Base-by-base conservation (phyloP, 768 basidiomycete genomes). In the Tremella yokohamensis region DNA sequence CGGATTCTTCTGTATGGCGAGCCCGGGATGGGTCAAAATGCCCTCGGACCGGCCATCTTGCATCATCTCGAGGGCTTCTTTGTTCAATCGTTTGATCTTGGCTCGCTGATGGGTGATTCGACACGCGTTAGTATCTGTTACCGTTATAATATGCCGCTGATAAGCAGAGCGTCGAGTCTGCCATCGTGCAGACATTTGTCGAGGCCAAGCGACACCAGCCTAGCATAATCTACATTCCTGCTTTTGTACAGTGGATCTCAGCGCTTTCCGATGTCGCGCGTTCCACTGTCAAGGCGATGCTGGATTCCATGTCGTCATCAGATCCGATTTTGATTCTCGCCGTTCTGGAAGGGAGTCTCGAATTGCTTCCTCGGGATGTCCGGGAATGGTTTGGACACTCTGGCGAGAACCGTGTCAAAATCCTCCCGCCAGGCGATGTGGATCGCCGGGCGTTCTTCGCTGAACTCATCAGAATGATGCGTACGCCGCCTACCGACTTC, bases 171-270 rank as follows among this genome's bases (percentile, higher is more conserved):
- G 78, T 84, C 3, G 96, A 99, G 77, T 89, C 96, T 1, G 87
- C 89, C 1, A 85, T 97, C 54, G 90, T 97, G 3, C 93, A 98
- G 66, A 81, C 96, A 16, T 97, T 99, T 70, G 83, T 93, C 19
- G 96, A 99, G 75, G 96, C 94, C 0, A 98, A 97, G 73, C 85
- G 94, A 24, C 90, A 96, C 73, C 92, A 94, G 66, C 96, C 96
- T 0, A 92, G 91, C 0, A 87, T 98, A 38, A 83, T 99, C 49
- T 98, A 93, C 76, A 89, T 99, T 26, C 94, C 94, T 0, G 88
- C 90, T 1, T 83, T 99, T 6, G 69, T 84, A 0, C 83, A 86
- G 0, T 98, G 93, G 92, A 88, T 87, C 63, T 80, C 85, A 0
- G 85, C 90, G 1, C 83, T 98, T 20, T 83, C 87, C 0, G 92